phyloP scores from a whole-genome alignment of 1,139 yeast species.

The Spencermartinsiella ligniputridi region DNA sequence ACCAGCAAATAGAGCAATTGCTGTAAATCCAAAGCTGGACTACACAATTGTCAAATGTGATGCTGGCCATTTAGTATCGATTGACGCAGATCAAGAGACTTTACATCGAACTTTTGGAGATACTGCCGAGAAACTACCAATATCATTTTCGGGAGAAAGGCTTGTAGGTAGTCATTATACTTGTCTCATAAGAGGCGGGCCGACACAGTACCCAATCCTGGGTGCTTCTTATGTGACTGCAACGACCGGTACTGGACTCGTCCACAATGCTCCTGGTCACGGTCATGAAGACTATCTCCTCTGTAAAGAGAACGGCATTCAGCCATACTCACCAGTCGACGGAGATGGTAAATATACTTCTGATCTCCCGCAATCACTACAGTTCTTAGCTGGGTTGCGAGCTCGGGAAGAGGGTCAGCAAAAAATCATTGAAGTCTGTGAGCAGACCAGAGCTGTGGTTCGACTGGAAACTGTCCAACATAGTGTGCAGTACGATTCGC shows the following conservation, averaged over 20 bases:
- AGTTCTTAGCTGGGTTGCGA: slow-evolving; percentile 50
- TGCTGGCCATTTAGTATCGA: slow-evolving; percentile 33
- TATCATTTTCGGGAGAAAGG: slow-evolving; percentile 40
- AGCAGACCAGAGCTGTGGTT: slow-evolving; percentile 45
- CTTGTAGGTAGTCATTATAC: slow-evolving; percentile 46
- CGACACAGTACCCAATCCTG: slow-evolving; percentile 51
- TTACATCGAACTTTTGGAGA: slow-evolving; percentile 2
- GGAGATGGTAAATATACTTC: slow-evolving; percentile 60
- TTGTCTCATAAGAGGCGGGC: slow-evolving; percentile 50
- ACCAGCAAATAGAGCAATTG: slow-evolving; percentile 80
- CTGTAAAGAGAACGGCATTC: slow-evolving; percentile 55
- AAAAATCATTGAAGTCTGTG: slow-evolving; percentile 43
- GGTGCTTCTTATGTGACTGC: slow-evolving; percentile 81
- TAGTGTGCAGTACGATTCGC: slow-evolving; percentile 96
- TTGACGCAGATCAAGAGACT: slow-evolving; percentile 25
- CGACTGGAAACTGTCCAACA: slow-evolving; percentile 56
- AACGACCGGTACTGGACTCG: slow-evolving; percentile 88
- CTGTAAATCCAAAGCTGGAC: slow-evolving; percentile 54
- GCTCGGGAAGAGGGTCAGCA: slow-evolving; percentile 61
- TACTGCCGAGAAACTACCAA: slow-evolving; percentile 13
- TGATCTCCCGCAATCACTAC: slow-evolving; percentile 34
- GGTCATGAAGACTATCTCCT: slow-evolving; percentile 88
- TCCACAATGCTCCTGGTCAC: slow-evolving; percentile 97
- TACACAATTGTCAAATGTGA: slow-evolving; percentile 47
- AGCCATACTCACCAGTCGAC: slow-evolving; percentile 74